These are phyloP conservation scores for Sphaceloma murrayae DNA, from an alignment of 2,329 filamentous ascomycete genomes.

Conservation along the genomic window DNA sequence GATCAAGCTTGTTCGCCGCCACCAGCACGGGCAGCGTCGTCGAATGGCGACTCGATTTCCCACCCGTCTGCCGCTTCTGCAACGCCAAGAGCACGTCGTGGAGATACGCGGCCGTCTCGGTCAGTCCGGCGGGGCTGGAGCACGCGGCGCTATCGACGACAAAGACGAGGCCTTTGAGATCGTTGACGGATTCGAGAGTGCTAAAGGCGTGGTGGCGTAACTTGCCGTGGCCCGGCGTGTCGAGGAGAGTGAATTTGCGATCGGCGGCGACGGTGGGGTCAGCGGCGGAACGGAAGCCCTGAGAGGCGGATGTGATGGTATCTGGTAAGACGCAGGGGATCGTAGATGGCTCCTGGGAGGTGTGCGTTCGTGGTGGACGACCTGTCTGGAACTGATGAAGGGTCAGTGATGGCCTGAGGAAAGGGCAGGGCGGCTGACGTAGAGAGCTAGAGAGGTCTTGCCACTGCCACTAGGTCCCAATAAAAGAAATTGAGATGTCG, in stretches of 20 bases:
- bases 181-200: slow-evolving; percentile 38
- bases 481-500: slow-evolving; percentile 67
- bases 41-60: slow-evolving; percentile 48
- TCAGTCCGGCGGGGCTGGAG: slow-evolving; percentile 42
- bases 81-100: slow-evolving; percentile 79
- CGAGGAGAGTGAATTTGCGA: slow-evolving; percentile 65
- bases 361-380: slow-evolving; percentile 47
- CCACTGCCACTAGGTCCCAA: slow-evolving; percentile 72
- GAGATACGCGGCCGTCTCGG: slow-evolving; percentile 70
- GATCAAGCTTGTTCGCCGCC: slow-evolving; percentile 88
- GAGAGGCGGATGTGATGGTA: slow-evolving; percentile 44
- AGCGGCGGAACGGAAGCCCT: slow-evolving; percentile 55
- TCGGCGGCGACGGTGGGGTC: slow-evolving; percentile 51
- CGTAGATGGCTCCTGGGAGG: slow-evolving; percentile 51
- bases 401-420: not conserved
- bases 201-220: slow-evolving; percentile 62
- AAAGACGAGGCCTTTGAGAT: slow-evolving; percentile 68
- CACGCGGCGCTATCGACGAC: slow-evolving; percentile 62
- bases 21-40: slow-evolving; percentile 64
- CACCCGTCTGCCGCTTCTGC: slow-evolving; percentile 58
- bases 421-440: slow-evolving; percentile 40
- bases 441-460: slow-evolving; percentile 79
- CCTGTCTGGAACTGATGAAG: slow-evolving; percentile 46
- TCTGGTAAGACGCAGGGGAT: slow-evolving; percentile 48
- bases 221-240: slow-evolving; percentile 94